Conservation (phyloP, 2,329 filamentous ascomycete genomes). For the Neofusicoccum parvum region DNA sequence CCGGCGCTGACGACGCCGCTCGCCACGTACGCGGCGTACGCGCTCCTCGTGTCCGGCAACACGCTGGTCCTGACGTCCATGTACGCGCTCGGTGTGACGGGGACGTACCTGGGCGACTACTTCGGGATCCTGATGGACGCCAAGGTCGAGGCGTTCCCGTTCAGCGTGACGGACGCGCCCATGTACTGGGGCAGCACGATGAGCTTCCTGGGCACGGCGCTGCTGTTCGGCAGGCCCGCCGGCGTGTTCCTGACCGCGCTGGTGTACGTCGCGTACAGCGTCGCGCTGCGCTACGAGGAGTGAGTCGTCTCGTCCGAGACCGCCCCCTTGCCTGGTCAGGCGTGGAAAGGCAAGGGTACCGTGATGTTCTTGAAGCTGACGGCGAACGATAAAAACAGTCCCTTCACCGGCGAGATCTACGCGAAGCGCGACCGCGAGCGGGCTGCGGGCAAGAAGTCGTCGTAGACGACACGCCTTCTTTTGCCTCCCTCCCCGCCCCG, state of each 20-base stretch:
- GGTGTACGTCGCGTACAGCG: conserved; percentile 76
- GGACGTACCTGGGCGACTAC: conserved; percentile 97
- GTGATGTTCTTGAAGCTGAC: no score
- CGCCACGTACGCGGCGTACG: conserved; percentile 66
- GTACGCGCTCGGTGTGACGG: conserved; percentile 88
- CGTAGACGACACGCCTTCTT: neutral
- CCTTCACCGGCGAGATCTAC: conserved; percentile 92
- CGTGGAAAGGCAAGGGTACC: no score
- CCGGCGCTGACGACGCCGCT: conserved; percentile 66
- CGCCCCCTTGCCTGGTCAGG: no score
- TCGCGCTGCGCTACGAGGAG: conserved; percentile 86
- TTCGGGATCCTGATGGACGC: conserved; percentile 97
- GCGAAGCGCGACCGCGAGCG: conserved; percentile 70
- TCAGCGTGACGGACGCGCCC: conserved; percentile 85
- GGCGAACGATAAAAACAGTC: conserved; percentile 38
- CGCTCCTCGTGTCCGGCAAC: conserved; percentile 75
- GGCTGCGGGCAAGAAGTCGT: conserved; percentile 42
- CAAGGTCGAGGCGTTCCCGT: conserved; percentile 93
- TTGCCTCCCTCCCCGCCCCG: neutral
- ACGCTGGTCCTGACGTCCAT: conserved; percentile 85
- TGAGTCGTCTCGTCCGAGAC: neutral
- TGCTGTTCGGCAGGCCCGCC: conserved; percentile 85
- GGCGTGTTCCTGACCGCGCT: conserved; percentile 74
- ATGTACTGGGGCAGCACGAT: conserved; percentile 97
- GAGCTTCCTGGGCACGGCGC: conserved; percentile 85